phyloP scores from a whole-genome alignment of 495 filamentous ascomycete genomes.

The Hyaloscypha hepaticicola region DNA sequence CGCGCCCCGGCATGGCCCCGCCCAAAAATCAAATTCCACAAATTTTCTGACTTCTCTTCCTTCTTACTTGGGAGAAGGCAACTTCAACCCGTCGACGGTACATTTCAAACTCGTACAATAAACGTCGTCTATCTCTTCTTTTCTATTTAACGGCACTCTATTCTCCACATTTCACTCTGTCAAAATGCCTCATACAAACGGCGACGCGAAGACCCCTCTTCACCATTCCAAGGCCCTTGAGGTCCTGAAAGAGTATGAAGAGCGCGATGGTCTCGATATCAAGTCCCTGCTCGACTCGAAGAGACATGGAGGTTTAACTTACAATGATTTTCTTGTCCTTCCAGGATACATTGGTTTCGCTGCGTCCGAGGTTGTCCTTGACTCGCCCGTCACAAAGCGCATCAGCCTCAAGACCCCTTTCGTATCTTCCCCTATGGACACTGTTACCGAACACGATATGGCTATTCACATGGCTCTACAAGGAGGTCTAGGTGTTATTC shows the following conservation, averaged over 20 bases:
- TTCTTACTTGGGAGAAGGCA: slow-evolving; percentile 60
- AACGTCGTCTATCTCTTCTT: slow-evolving; percentile 27
- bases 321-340: slow-evolving; percentile 62
- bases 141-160: slow-evolving; percentile 11
- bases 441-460: slow-evolving; percentile 98
- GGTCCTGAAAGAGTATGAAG: slow-evolving; percentile 71
- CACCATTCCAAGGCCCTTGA: slow-evolving; percentile 67
- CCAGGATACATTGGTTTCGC: slow-evolving; percentile 73
- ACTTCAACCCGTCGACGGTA: slow-evolving; percentile 51
- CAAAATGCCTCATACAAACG: slow-evolving; percentile 71
- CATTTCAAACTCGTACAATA: slow-evolving; percentile 17
- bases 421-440: slow-evolving; percentile 98
- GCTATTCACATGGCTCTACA: slow-evolving; percentile 98
- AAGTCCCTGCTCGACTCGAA: slow-evolving; percentile 82
- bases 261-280: slow-evolving; percentile 80
- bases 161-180: slow-evolving; percentile 27
- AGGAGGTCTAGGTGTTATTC: slow-evolving; percentile 94
- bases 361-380: slow-evolving; percentile 83
- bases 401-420: slow-evolving; percentile 93
- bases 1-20: slow-evolving; percentile 19
- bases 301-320: slow-evolving; percentile 84
- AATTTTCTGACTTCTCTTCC: slow-evolving; percentile 46
- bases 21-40: slow-evolving; percentile 39
- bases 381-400: slow-evolving; percentile 89
- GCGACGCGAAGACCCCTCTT: slow-evolving; percentile 46